Conservation (phyloP, 305 asterid species). For the Lippia alba region DNA sequence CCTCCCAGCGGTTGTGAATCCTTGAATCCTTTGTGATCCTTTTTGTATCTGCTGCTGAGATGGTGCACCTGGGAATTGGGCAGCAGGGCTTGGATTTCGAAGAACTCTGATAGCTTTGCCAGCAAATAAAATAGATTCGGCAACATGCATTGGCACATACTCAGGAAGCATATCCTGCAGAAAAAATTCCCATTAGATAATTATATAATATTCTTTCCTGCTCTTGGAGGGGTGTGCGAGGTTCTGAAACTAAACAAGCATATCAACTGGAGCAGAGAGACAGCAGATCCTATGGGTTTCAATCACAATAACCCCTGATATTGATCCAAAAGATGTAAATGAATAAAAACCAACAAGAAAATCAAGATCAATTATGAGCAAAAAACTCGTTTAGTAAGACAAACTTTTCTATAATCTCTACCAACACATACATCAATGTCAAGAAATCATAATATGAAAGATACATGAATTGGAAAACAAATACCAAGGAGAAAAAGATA, state of each 20-base stretch:
- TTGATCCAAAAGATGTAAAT: constrained; percentile 2
- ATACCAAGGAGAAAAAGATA: constrained; percentile 32
- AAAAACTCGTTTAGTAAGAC: neutral
- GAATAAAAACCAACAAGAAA: constrained; percentile 9
- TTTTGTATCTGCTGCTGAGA: constrained; percentile 65
- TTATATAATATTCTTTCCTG: neutral
- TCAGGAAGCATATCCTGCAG: constrained; percentile 98
- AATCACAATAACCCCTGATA: neutral
- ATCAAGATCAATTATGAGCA: neutral
- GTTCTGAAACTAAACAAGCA: neutral
- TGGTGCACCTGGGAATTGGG: constrained; percentile 54
- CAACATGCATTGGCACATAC: constrained; percentile 77
- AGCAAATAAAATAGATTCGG: constrained; percentile 91
- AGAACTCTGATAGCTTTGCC: constrained; percentile 98
- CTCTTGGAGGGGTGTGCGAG: neutral
- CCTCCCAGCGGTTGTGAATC: constrained; percentile 43
- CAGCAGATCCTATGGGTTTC: neutral
- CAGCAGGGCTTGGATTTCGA: constrained; percentile 85
- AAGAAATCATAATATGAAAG: constrained; percentile 3
- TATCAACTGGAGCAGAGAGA: constrained; percentile 11
- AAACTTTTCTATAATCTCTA: too few species aligned
- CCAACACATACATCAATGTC: neutral
- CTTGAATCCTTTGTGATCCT: constrained; percentile 74
- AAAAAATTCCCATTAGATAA: constrained; percentile 9
- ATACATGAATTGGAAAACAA: neutral